Evolutionary conservation across 1,284 basidiomycete species (phyloP).

Genomic region (Sutorius eximius): DNA sequence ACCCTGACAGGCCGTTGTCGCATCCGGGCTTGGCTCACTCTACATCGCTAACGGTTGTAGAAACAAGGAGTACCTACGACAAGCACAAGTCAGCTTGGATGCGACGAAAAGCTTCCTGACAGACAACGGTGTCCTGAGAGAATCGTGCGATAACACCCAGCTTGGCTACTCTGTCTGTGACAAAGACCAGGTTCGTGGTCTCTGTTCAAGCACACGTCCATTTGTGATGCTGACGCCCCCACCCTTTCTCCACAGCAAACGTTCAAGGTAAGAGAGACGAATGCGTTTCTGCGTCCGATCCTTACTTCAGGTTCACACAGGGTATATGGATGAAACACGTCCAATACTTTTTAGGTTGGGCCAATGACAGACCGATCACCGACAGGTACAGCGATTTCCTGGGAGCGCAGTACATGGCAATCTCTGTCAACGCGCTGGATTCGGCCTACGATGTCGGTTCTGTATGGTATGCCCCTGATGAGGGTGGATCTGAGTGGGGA

Average conservation of each 20-base stretch:
- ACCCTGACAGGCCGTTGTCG: conserved; percentile 45
- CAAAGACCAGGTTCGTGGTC: conserved; percentile 43
- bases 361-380: conserved; percentile 37
- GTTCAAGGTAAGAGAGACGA: conserved; percentile 39
- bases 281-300: neutral
- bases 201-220: neutral
- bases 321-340: conserved; percentile 46
- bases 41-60: conserved; percentile 37
- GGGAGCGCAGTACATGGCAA: conserved; percentile 40
- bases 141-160: conserved; percentile 51
- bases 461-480: conserved; percentile 26
- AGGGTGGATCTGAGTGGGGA: conserved; percentile 29
- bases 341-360: conserved; percentile 43
- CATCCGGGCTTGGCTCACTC: conserved; percentile 49
- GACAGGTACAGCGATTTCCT: conserved; percentile 43
- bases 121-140: conserved; percentile 43
- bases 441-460: conserved; percentile 44
- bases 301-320: conserved; percentile 17
- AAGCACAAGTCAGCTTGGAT: conserved; percentile 53
- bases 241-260: conserved; percentile 36
- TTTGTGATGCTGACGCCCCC: conserved; percentile 4
- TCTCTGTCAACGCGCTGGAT: conserved; percentile 41
- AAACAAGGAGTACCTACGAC: conserved; percentile 40
- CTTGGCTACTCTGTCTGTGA: conserved; percentile 42
- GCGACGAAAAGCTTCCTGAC: conserved; percentile 46